Conservation (phyloP, 1,284 basidiomycete genomes). For the Ustilago loliicola region DNA sequence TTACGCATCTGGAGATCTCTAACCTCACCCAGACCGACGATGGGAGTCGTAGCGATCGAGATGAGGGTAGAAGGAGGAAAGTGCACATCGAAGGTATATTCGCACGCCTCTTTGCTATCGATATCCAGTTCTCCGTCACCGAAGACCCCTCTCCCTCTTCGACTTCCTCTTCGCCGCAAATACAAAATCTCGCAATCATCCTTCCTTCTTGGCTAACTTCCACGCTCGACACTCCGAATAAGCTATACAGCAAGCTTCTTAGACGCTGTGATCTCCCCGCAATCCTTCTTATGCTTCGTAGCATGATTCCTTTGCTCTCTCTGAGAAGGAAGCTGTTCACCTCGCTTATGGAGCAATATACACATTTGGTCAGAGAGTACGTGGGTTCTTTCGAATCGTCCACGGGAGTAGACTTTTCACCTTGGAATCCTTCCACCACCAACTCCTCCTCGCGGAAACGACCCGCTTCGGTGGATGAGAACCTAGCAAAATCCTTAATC, state of each 20-base stretch:
- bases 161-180: constrained; percentile 17
- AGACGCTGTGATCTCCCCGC: constrained; percentile 32
- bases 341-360: constrained; percentile 29
- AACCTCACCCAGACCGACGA: constrained; percentile 14
- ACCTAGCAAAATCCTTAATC: constrained; percentile 19
- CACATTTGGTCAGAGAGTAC: constrained; percentile 27
- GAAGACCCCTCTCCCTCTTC: constrained; percentile 2
- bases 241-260: constrained; percentile 1
- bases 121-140: constrained; percentile 26
- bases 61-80: not conserved
- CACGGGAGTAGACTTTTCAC: constrained; percentile 17
- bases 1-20: constrained; percentile 27
- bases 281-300: constrained; percentile 41
- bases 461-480: constrained; percentile 10
- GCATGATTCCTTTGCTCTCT: constrained; percentile 30
- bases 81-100: constrained; percentile 10
- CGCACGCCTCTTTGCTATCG: constrained; percentile 21
- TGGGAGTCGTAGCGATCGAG: not conserved
- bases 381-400: constrained; percentile 18
- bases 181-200: constrained; percentile 10
- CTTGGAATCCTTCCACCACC: constrained; percentile 22
- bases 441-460: not conserved
- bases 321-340: constrained; percentile 30
- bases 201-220: constrained; percentile 22
- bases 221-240: constrained; percentile 3